phyloP scores from a whole-genome alignment of 1,284 basidiomycete species.

The Cryptococcus sp. region DNA sequence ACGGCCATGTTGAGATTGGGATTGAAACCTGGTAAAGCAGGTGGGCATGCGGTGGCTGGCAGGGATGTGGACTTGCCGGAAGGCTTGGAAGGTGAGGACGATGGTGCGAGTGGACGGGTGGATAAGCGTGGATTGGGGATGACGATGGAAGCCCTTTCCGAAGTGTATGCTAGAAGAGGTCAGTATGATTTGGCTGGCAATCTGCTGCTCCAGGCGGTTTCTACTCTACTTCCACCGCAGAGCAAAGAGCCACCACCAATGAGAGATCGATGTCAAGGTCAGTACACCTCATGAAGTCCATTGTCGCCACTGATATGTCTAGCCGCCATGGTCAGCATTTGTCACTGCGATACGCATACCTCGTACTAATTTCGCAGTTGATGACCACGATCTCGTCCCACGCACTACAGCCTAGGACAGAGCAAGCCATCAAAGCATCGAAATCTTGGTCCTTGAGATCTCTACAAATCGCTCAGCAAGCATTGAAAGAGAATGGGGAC shows the following conservation, averaged over 20 bases:
- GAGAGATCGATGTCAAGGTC: conserved; percentile 44
- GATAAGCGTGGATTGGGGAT: conserved; percentile 43
- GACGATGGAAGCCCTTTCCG: conserved; percentile 47
- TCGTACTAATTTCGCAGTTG: conserved; percentile 16
- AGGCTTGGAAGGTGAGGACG: conserved; percentile 12
- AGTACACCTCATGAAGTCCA: neutral
- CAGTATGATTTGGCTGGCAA: conserved; percentile 39
- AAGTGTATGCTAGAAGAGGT: conserved; percentile 42
- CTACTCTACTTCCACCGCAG: conserved; percentile 37
- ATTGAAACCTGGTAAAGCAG: conserved; percentile 5
- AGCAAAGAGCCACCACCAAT: conserved; percentile 17
- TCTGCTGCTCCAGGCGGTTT: conserved; percentile 43
- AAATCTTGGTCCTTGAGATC: conserved; percentile 43
- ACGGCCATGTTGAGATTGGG: conserved; percentile 40
- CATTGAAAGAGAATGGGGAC: conserved; percentile 16
- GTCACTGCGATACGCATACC: neutral
- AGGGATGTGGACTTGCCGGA: conserved; percentile 32
- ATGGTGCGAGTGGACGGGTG: conserved; percentile 30
- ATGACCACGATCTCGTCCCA: conserved; percentile 47
- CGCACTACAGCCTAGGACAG: conserved; percentile 34
- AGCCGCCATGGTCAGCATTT: conserved; percentile 30
- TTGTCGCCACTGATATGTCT: neutral
- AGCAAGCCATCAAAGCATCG: conserved; percentile 33
- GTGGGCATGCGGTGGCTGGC: conserved; percentile 31
- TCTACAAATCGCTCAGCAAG: conserved; percentile 36